Evolutionary conservation across 164 flowering plant species (phyloP).

Genomic region (Dillenia turbinata): DNA sequence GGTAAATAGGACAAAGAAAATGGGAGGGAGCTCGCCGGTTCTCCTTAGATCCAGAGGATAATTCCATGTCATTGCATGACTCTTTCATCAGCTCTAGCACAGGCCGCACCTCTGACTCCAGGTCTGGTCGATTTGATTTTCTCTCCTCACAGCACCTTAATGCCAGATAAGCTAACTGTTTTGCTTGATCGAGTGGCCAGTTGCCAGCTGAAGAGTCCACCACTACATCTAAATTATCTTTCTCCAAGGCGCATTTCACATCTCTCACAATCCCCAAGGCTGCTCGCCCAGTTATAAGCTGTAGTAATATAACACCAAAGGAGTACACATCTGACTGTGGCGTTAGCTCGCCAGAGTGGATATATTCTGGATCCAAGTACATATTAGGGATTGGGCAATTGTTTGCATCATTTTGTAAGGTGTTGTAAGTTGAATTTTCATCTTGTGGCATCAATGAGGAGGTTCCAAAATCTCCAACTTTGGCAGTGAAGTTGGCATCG

Average conservation of each 20-base stretch:
- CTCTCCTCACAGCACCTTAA: constrained; percentile 42
- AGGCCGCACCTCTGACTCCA: constrained; percentile 35
- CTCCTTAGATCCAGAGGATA: constrained; percentile 18
- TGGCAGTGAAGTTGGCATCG: constrained; percentile 44
- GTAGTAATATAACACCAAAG: constrained; percentile 50
- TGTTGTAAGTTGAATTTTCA: constrained; percentile 2
- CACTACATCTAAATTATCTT: constrained; percentile 25
- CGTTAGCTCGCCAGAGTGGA: constrained; percentile 32
- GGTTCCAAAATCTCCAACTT: constrained; percentile 50
- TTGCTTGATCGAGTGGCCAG: constrained; percentile 49
- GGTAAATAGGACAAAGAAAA: constrained; percentile 62
- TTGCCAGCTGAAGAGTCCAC: constrained; percentile 60
- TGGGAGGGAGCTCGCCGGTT: constrained; percentile 39
- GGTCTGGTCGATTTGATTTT: constrained; percentile 34
- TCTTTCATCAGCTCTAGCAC: constrained; percentile 38
- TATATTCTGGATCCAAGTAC: constrained; percentile 44
- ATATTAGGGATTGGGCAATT: constrained; percentile 7
- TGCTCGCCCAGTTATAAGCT: constrained; percentile 46
- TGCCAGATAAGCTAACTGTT: constrained; percentile 40
- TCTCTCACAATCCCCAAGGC: constrained; percentile 28
- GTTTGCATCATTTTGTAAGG: neutral
- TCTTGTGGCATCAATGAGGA: constrained; percentile 18
- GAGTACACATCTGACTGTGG: constrained; percentile 62
- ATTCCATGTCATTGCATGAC: constrained; percentile 14
- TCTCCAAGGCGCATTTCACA: constrained; percentile 45